Conservation (phyloP, 148 eudicot genomes). For the Heliamphora exappendiculata region DNA sequence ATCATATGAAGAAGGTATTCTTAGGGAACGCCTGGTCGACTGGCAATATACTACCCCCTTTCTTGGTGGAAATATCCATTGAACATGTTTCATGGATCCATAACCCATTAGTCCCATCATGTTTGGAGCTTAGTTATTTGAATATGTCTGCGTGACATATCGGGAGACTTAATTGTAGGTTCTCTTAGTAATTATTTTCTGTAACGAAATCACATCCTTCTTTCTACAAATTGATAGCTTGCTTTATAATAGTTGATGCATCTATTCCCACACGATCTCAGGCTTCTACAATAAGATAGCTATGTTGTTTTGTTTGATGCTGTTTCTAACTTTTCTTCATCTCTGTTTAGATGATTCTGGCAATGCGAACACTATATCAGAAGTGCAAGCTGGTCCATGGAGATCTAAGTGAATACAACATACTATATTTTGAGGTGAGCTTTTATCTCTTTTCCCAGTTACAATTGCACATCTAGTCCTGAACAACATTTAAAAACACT, state of each 20-base stretch:
- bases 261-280: background rate
- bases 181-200: background rate
- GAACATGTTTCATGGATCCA: background rate
- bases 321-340: background rate
- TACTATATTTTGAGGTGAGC: slow-evolving; percentile 75
- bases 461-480: background rate
- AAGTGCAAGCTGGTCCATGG: slow-evolving; percentile 99
- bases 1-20: background rate
- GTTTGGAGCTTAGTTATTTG: background rate
- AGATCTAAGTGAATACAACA: slow-evolving; percentile 92
- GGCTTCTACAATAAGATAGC: background rate
- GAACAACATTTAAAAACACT: background rate
- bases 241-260: background rate
- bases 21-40: background rate
- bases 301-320: background rate
- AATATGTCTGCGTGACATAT: background rate
- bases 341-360: slow-evolving; percentile 54
- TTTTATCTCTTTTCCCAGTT: background rate
- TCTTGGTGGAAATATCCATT: background rate
- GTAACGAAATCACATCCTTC: background rate
- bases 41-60: background rate
- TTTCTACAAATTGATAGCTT: background rate
- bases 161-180: background rate
- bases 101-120: background rate
- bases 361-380: slow-evolving; percentile 85